Base-by-base conservation (phyloP, 495 filamentous ascomycete genomes). In the Xylaria nigripes region DNA sequence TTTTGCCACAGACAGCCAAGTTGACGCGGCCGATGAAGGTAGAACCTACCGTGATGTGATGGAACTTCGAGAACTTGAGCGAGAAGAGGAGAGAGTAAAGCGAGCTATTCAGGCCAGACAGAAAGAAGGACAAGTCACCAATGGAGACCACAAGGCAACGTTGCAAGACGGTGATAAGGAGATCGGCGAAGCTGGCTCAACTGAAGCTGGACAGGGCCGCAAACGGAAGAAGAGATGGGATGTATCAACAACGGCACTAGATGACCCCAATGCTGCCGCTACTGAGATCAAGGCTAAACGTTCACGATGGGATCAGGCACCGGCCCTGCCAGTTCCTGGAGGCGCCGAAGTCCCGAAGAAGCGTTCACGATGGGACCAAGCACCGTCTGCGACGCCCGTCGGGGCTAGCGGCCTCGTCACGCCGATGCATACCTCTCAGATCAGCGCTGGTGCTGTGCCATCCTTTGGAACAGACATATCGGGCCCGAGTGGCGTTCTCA, bases 151-250 rank as follows among this genome's bases (percentile, higher is more conserved):
- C 66, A 66, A 86, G 66, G 79, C 91, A 48, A 87, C 81, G 24
- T 76, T 96, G 51, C 84, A 82, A 59, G 77, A 85, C 6, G 74
- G 76, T 43, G 82, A 84, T 45, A 84, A 90, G 70, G 86, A 90
- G 68, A 86, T 87, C 59, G 76, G 73, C 42, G 81, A 93, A 21
- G 75, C 81, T 48, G 84, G 85, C 19, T 80, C 85, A 15, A 82
- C 86, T 22, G 86, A 82, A 48, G 72, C 77, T 16, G 84, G 78
- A 2, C 68, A 79, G 19, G 84, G 84, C 3, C 78, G 84, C 50
- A 95, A 91, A 77, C 82, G 89, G 59, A 96, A 95, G 76, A 90
- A 93, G 74, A 78, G 93, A 64, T 97, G 93, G 93, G 92, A 95
- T 74, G 80, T 90, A 18, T 72, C 75, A 13, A 69, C 81, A 25